Evolutionary conservation across 2,329 filamentous ascomycete genomes (phyloP).

Genomic region (Alternaria sp.): DNA sequence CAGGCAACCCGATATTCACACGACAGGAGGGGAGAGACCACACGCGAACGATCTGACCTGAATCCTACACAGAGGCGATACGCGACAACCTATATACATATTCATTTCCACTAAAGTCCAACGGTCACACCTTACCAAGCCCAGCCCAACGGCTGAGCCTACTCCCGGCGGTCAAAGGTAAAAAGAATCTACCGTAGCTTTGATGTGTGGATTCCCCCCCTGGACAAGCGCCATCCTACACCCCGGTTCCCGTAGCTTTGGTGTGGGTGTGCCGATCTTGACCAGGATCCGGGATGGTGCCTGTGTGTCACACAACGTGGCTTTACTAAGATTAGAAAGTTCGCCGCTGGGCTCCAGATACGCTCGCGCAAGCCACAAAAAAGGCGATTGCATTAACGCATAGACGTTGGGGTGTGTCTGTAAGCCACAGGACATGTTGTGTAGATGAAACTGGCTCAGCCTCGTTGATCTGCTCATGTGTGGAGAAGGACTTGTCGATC

Average conservation of each 20-base stretch:
- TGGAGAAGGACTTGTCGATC: too few relatives aligned
- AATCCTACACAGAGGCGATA: not conserved
- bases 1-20: not conserved
- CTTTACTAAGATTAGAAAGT: slow-evolving; percentile 16
- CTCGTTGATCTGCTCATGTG: not conserved
- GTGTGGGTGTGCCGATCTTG: not conserved
- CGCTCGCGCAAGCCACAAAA: not conserved
- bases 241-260: not conserved
- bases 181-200: not conserved
- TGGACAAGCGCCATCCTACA: not conserved
- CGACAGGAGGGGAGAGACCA: not conserved
- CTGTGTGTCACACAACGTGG: not conserved
- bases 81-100: slow-evolving; percentile 7
- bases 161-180: slow-evolving; percentile 4
- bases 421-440: not conserved
- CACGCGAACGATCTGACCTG: not conserved
- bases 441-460: not conserved
- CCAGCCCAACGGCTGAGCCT: not conserved
- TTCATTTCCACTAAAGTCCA: not conserved
- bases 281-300: not conserved
- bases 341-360: slow-evolving; percentile 2
- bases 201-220: not conserved
- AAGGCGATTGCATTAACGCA: not conserved
- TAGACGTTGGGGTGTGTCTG: not conserved
- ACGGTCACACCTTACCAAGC: not conserved